Evolutionary conservation across 2,329 filamentous ascomycete genomes (phyloP).

Genomic region (Chalaropsis ovoidea): DNA sequence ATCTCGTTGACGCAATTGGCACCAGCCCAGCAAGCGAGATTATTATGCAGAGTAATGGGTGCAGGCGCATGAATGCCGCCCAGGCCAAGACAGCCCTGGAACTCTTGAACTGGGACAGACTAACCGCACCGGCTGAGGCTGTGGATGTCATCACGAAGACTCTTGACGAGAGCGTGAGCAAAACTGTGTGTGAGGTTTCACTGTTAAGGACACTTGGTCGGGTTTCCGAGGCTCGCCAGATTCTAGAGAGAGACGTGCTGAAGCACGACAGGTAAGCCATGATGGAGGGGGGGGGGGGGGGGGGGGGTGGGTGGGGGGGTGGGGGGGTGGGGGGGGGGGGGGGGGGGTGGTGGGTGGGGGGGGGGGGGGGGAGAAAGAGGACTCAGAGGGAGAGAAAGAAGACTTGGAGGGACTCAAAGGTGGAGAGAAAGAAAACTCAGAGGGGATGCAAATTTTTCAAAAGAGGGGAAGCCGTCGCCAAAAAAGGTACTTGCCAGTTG

Average conservation of each 20-base stretch:
- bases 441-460: no score
- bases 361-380: no score
- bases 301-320: no score
- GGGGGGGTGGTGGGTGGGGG: no score
- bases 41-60: constrained; percentile 87
- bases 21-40: constrained; percentile 78
- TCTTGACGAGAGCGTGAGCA: constrained; percentile 52
- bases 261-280: constrained; percentile 48
- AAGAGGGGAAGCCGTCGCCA: no score
- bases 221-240: constrained; percentile 52
- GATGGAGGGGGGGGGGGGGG: no score
- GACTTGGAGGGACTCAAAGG: no score
- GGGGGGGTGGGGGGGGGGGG: no score
- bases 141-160: constrained; percentile 42
- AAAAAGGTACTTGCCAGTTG: constrained; percentile 64
- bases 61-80: constrained; percentile 61
- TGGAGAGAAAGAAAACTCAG: no score
- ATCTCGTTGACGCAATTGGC: constrained; percentile 70
- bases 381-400: no score
- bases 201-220: constrained; percentile 54
- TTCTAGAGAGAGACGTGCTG: constrained; percentile 57
- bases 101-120: constrained; percentile 56
- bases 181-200: constrained; percentile 55
- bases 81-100: constrained; percentile 55
- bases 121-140: constrained; percentile 35